Evolutionary conservation across 345 rosid genomes (phyloP).

Genomic region (Gynandropsis gynandra): DNA sequence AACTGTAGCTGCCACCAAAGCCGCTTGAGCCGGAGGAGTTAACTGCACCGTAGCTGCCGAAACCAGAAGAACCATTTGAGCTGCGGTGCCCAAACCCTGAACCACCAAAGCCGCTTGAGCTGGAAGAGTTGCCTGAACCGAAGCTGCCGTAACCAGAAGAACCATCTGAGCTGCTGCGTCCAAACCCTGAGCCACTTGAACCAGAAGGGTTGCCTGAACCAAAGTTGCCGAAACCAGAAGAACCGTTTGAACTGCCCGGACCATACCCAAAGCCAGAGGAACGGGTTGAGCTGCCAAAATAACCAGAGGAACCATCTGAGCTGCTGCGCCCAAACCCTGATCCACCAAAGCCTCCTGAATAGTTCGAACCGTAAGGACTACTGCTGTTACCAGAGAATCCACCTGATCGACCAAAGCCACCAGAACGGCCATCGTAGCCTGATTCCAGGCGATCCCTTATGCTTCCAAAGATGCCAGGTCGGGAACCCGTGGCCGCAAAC

Average conservation of each 20-base stretch:
- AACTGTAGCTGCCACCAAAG: conserved; percentile 31
- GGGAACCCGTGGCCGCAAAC: conserved; percentile 35
- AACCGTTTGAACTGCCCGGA: conserved; percentile 21
- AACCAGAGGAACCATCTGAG: conserved; percentile 21
- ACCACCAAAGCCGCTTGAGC: not conserved
- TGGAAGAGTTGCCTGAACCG: no score
- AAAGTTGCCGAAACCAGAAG: conserved; percentile 15
- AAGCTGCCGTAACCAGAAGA: conserved; percentile 20
- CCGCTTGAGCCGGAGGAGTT: conserved; percentile 35
- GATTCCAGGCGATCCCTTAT: conserved; percentile 34
- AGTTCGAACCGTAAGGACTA: no score
- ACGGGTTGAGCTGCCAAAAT: conserved; percentile 24
- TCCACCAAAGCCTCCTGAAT: not conserved
- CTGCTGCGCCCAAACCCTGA: no score
- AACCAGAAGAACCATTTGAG: conserved; percentile 26
- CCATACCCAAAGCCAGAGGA: conserved; percentile 1
- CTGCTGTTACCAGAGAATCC: conserved; percentile 21
- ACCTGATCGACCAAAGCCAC: conserved; percentile 24
- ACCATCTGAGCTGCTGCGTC: conserved; percentile 28
- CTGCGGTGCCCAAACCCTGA: no score
- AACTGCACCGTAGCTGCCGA: no score
- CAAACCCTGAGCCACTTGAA: no score
- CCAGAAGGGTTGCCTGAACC: no score
- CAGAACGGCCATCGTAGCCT: conserved; percentile 40
- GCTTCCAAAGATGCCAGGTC: conserved; percentile 37